Base-by-base conservation (phyloP, 345 rosid genomes). In the Brassica rapa region DNA sequence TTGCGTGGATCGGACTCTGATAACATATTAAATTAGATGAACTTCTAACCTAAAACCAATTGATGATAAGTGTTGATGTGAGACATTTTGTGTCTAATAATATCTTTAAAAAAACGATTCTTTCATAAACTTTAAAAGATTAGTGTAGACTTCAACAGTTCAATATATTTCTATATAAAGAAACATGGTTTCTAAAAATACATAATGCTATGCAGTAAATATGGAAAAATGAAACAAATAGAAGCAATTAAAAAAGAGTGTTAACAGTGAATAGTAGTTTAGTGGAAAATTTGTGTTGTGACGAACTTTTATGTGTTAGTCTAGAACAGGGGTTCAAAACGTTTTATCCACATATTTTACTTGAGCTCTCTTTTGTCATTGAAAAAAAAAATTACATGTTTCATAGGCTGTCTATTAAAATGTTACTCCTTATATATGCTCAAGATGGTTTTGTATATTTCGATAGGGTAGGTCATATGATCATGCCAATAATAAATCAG, bases 391-490 rank as follows among this genome's bases (percentile, higher is more conserved):
- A 1, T 6, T 53, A 53, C 59, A 56, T 56, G 27, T 19, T 56
- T 56, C 14, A 76, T 21, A 77, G 56, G 16, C 1, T 29, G 56
- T 72, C 67, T 21, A 62, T 60, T 24, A 33, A 77, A 69, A 9
- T 49, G 61, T 9, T 62, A 55, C 5, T 32, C 9, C 51, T 7
- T 23, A 6, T 24, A 7, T 70, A 77, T 53, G 30, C 16, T 63
- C 76, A 77, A 66, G 72, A 14, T 67, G 77, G 69, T 55, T 9
- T 59, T 23, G 19, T 60, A 49, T 49, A 51, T 73, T 62, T 49
- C 33, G 51, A 25, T 6, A 11, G 35, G 78, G 74, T 72, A 61
- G 70, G 78, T 73, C 70, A 67, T 66, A 39, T 39, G 56, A 66
- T 35, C 32, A 57, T 39, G 11, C 37, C 67, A 71, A 64, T 14